Evolutionary conservation across 1,284 basidiomycete genomes (phyloP), one percentile per base, ranked within the genome.

Genomic region (Blastosporella zonata): DNA sequence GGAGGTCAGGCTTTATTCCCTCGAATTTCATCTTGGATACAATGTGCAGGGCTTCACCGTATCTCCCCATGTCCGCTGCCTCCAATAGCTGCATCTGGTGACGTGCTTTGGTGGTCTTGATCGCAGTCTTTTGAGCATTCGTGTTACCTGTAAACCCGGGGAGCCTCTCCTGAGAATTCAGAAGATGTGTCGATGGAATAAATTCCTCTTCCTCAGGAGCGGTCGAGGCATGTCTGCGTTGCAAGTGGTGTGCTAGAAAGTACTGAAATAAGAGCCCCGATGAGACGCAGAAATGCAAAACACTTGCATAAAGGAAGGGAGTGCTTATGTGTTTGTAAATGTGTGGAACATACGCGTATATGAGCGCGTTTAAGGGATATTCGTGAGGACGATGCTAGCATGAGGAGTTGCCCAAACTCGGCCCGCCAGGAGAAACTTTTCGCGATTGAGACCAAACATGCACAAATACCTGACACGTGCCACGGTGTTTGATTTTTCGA

Each of bases 21-120:
- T 67, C 60, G 0, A 57, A 50, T 59, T 87, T 88, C 82, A 88
- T 86, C 33, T 74, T 59, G n/a, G 66, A 57, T 38, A 70, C 79
- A 43, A 69, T 52, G 13, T 59, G 47, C 15, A 79, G 59, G 46
- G 64, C 66, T 4, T 58, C 53, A 2, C 49, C 6, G 47, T 69
- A 64, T 20, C 61, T 55, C 27, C 60, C 56, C 7, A 42, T 44
- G 28, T 68, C 64, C 9, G 70, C 67, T 49, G 70, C 65, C 7
- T 64, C 60, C 54, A 69, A 62, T 6, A 79, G 62, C 43, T 69
- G 59, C 40, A 70, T 60, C 39, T 70, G 72, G 55, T 66, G 68
- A 18, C 70, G 67, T 1, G 69, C 67, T 33, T 63, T 56, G 25
- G 59, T 51, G 13, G 64, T 59, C 36, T 61, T 34, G 25, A 43